Evolutionary conservation across 768 basidiomycete species (phyloP).

Genomic region (Lactarius indigo): DNA sequence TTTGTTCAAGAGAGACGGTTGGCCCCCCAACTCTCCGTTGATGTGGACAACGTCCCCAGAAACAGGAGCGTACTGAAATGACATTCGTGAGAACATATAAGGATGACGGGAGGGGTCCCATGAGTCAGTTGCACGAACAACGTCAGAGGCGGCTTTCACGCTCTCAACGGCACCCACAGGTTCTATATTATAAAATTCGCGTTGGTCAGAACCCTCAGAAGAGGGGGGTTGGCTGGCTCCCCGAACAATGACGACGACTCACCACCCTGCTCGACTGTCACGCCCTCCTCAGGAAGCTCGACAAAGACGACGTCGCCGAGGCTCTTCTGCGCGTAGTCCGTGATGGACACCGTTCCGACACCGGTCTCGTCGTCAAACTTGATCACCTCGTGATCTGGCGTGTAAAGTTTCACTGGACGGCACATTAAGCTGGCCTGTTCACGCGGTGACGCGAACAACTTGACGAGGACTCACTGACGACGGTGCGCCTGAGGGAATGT

Average conservation of each 20-base stretch:
- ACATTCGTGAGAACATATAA: conserved; percentile 19
- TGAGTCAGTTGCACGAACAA: conserved; percentile 46
- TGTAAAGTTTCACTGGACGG: conserved; percentile 68
- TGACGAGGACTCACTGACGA: conserved; percentile 52
- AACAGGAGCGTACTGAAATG: conserved; percentile 79
- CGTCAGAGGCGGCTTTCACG: conserved; percentile 95
- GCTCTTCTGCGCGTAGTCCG: conserved; percentile 85
- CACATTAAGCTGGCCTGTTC: background rate
- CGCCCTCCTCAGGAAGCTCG: conserved; percentile 72
- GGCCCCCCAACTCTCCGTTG: conserved; percentile 61
- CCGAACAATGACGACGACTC: conserved; percentile 31
- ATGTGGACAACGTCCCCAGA: conserved; percentile 80
- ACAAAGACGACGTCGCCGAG: conserved; percentile 98
- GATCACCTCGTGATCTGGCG: conserved; percentile 85
- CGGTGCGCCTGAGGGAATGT: conserved; percentile 42
- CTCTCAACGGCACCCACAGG: conserved; percentile 92
- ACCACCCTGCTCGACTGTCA: conserved; percentile 71
- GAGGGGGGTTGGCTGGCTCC: background rate
- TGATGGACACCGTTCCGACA: conserved; percentile 80
- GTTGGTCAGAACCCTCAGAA: background rate
- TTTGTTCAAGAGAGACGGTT: conserved; percentile 86
- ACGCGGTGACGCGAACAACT: background rate
- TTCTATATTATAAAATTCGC: conserved; percentile 35
- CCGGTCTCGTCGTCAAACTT: conserved; percentile 72
- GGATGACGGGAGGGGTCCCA: background rate